These are phyloP conservation scores for Gracilariopsis chorda DNA, from an alignment of 23 red algal species.

Conservation along the genomic window DNA sequence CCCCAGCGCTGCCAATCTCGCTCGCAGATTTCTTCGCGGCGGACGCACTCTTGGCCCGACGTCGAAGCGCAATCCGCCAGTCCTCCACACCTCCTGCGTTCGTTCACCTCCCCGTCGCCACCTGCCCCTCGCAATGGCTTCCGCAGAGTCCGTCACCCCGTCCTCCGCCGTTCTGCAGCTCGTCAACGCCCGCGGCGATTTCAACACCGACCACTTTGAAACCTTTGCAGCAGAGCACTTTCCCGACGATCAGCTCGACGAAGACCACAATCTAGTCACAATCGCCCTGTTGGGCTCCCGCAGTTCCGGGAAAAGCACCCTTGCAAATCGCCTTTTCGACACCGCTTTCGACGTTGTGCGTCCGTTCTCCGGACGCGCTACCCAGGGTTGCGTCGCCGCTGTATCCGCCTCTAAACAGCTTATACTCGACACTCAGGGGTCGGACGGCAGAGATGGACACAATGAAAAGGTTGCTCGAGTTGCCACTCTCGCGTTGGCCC, in stretches of 20 bases:
- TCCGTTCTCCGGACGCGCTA: constrained; percentile 49
- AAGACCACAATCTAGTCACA: constrained; percentile 49
- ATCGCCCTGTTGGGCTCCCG: constrained; percentile 51
- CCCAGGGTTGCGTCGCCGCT: constrained; percentile 36
- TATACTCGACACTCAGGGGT: constrained; percentile 63
- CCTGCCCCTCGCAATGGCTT: too few species aligned
- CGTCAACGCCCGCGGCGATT: constrained; percentile 45
- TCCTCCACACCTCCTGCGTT: too few species aligned
- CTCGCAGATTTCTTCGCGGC: too few species aligned
- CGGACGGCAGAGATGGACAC: constrained; percentile 64
- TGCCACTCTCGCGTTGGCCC: constrained; percentile 64
- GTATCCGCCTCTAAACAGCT: neutral
- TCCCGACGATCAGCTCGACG: constrained; percentile 21
- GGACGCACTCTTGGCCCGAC: too few species aligned
- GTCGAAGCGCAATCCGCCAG: too few species aligned
- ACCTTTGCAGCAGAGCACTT: constrained; percentile 39
- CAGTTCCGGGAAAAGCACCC: constrained; percentile 58
- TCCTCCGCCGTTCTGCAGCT: neutral
- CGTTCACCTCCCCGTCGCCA: too few species aligned
- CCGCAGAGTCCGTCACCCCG: too few species aligned
- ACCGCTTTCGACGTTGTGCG: constrained; percentile 47
- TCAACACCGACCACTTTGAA: constrained; percentile 37
- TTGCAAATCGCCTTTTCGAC: constrained; percentile 48
- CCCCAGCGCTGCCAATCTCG: too few species aligned
- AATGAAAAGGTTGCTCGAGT: constrained; percentile 66